These are phyloP conservation scores for Akanthomyces lecanii DNA, from an alignment of 2,329 filamentous ascomycete genomes.

Conservation along the genomic window DNA sequence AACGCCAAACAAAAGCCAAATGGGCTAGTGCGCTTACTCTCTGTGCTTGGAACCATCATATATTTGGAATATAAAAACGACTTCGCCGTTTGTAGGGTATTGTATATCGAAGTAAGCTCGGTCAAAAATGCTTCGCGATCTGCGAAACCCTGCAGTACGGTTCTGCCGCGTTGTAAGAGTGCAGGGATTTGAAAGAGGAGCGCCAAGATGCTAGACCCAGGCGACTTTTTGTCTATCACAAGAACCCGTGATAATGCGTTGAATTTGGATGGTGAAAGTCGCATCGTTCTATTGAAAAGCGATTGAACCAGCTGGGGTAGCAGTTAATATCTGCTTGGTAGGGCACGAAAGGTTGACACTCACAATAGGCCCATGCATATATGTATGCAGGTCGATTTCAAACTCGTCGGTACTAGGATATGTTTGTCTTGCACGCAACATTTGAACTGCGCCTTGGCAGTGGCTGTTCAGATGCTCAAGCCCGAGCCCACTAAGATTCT, in stretches of 20 bases:
- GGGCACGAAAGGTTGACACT: not conserved
- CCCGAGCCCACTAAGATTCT: slow-evolving; percentile 11
- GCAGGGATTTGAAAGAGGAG: slow-evolving; percentile 5
- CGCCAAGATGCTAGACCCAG: not conserved
- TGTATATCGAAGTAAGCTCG: not conserved
- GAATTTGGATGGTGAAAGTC: slow-evolving; percentile 1
- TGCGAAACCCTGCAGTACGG: not conserved
- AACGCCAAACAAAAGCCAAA: slow-evolving; percentile 9
- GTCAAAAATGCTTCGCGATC: not conserved
- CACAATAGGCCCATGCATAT: slow-evolving; percentile 5
- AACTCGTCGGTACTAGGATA: not conserved
- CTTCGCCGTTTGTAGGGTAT: not conserved
- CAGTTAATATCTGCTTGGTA: not conserved
- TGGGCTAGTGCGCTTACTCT: not conserved
- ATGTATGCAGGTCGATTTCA: not conserved
- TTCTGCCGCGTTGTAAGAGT: slow-evolving; percentile 3
- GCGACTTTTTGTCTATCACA: not conserved
- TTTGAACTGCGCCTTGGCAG: slow-evolving; percentile 10
- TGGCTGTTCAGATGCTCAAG: slow-evolving; percentile 14
- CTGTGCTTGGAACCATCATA: not conserved
- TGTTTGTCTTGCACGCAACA: not conserved
- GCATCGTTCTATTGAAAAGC: slow-evolving; percentile 11
- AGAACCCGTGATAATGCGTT: not conserved
- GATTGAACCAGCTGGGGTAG: slow-evolving; percentile 1
- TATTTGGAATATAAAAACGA: not conserved